Percentiles rank a stretch among this genome's conserved stretches.
Conservation (phyloP, 2,329 filamentous ascomycete species). For the Dothistroma pini region DNA sequence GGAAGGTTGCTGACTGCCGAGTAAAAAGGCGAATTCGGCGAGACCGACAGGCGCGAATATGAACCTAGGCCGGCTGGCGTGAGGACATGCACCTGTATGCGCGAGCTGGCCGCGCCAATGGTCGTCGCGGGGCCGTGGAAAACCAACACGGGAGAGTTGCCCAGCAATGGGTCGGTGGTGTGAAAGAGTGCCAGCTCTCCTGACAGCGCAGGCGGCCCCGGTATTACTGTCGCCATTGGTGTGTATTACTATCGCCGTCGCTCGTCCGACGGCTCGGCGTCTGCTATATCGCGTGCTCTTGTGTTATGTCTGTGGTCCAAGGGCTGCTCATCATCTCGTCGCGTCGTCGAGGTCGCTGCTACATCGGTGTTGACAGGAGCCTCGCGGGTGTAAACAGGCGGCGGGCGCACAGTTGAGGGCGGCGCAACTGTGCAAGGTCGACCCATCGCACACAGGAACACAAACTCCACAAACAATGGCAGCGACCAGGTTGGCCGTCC, state of each 20-base stretch:
- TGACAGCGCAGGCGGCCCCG: slow-evolving; percentile 70
- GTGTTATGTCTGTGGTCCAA: slow-evolving; percentile 2
- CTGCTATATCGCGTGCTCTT: slow-evolving; percentile 6
- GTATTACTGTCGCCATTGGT: slow-evolving; percentile 75
- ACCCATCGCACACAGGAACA: neutral
- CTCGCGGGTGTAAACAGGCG: neutral
- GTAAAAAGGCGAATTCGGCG: slow-evolving; percentile 88
- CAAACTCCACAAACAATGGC: slow-evolving; percentile 1
- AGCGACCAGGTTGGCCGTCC: neutral
- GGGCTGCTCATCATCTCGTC: slow-evolving; percentile 11
- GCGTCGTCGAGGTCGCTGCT: slow-evolving; percentile 7
- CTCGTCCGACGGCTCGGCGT: neutral
- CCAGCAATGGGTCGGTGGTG: slow-evolving; percentile 77
- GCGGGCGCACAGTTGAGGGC: neutral
- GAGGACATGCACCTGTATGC: slow-evolving; percentile 92
- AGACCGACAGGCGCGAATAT: slow-evolving; percentile 87
- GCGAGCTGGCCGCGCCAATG: slow-evolving; percentile 85
- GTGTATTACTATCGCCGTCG: neutral
- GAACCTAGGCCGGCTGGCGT: slow-evolving; percentile 83
- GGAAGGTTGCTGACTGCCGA: slow-evolving; percentile 84
- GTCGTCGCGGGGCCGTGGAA: slow-evolving; percentile 78
- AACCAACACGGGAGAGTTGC: slow-evolving; percentile 76
- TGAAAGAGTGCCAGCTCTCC: slow-evolving; percentile 85
- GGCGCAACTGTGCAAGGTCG: slow-evolving; percentile 1
- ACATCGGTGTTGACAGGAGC: neutral